Conservation (phyloP, 169 alveolate species). For the Plasmodium knowlesi region DNA sequence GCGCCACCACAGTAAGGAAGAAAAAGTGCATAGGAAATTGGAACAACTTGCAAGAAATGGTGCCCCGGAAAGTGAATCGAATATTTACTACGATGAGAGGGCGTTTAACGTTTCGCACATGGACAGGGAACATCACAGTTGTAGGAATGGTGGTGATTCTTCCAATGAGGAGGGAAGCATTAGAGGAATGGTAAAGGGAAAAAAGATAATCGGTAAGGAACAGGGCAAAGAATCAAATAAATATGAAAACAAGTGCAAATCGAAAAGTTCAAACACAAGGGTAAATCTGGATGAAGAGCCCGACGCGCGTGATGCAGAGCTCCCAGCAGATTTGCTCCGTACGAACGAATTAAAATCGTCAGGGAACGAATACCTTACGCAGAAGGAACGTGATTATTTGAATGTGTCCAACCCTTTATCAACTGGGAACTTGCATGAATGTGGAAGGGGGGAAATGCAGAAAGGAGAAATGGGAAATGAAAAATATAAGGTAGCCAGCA, state of each 20-base stretch:
- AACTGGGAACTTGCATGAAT: conserved; percentile 10
- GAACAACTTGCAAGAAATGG: neutral
- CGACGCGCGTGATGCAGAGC: conserved; percentile 8
- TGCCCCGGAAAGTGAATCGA: neutral
- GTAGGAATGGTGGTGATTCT: neutral
- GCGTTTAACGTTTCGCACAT: conserved; percentile 3
- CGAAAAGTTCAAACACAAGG: neutral
- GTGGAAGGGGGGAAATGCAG: neutral
- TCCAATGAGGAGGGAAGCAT: neutral
- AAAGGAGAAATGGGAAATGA: neutral
- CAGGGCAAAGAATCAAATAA: conserved; percentile 2
- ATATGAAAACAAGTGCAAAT: conserved; percentile 7
- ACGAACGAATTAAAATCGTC: neutral
- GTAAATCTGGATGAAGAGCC: neutral
- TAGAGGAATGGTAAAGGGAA: conserved; percentile 19
- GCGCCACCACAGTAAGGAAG: neutral
- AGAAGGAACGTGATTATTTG: conserved; percentile 24
- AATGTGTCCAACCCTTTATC: conserved; percentile 3
- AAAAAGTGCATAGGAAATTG: neutral
- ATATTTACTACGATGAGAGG: conserved; percentile 3
- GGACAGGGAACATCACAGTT: neutral
- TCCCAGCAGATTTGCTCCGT: neutral
- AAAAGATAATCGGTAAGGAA: neutral
- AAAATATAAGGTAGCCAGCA: neutral
- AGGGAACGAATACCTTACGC: neutral